Base-by-base conservation (phyloP, 2,329 filamentous ascomycete species). In the Pestalotiopsis sp. region DNA sequence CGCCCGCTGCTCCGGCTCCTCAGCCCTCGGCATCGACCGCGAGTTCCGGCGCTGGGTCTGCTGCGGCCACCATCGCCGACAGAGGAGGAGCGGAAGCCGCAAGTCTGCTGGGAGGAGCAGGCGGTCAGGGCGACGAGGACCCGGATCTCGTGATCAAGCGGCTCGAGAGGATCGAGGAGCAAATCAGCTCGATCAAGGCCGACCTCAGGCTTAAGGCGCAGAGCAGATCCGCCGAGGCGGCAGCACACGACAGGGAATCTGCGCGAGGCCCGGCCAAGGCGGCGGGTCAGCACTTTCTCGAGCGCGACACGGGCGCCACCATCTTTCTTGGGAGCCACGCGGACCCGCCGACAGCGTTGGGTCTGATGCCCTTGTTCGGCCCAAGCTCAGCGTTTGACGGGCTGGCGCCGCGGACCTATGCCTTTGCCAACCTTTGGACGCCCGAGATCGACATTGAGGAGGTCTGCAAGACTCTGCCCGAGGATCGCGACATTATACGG, bases 301-400 rank as follows among this genome's bases (percentile, higher is more conserved):
- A 64, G 61, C 61, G 61, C 25, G 61, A 64, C 39, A 64, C 61
- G 20, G 61, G 61, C 41, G 61, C 61, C 39, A 64, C 61, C 38
- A 64, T 64, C 61, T 64, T 64, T 49, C 61, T 64, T 25, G 61
- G 61, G n/a, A 64, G 39, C 36, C 38, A 64, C 4, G 57, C 59
- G 36, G 27, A 62, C 36, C 36, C 59, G 31, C 36, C 36, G 14
- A 38, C 59, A 31, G 59, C 59, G 14, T 41, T 62, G 59, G 59
- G 57, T 27, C 57, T 59, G 20, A 59, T 59, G 27, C 27, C 57
- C 11, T 63, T 63, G 60, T 64, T 64, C n/a, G 41, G 20, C 23
- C 38, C 61, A 17, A 52, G 20, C 39, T 41, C 61, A 64, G 61
- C 39, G 11, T 23, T 39, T 23, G 38, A 64, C 6, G 61, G 25